These are phyloP conservation scores for Solanum pinnatisectum DNA, from an alignment of 257 asterid genomes.

Conservation along the genomic window DNA sequence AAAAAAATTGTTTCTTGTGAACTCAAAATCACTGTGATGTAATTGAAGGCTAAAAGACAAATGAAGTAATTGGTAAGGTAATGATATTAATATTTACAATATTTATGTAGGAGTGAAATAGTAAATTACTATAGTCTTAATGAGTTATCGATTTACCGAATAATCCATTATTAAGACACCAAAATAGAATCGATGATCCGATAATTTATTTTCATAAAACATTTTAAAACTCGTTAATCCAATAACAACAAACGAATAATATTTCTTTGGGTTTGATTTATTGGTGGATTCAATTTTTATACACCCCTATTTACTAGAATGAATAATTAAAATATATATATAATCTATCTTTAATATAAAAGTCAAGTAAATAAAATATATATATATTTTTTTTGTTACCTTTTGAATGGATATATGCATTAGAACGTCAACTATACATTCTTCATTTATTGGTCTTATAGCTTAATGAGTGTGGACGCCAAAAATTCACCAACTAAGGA, in stretches of 20 bases:
- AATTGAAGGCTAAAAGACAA: not conserved
- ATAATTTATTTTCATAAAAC: too few species aligned
- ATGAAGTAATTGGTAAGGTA: not conserved
- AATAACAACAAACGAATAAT: too few species aligned
- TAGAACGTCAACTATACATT: not conserved
- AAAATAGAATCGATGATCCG: too few species aligned
- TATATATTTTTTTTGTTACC: not conserved
- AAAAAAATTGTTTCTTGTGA: too few species aligned
- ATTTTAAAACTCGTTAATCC: not conserved
- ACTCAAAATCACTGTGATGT: too few species aligned
- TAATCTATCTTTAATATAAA: not conserved
- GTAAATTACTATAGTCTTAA: not conserved
- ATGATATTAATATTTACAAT: not conserved
- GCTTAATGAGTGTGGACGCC: not conserved
- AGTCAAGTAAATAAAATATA: not conserved
- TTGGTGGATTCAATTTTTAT: too few species aligned
- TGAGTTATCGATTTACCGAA: rapidly evolving
- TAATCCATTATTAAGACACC: too few species aligned
- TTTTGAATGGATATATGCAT: not conserved
- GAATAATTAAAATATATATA: not conserved
- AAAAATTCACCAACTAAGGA: not conserved
- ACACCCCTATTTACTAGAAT: not conserved
- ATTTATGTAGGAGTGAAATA: not conserved
- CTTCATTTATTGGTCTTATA: not conserved
- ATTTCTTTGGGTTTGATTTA: too few species aligned